phyloP scores from a whole-genome alignment of 768 basidiomycete genomes.

The Harrya chromipes region DNA sequence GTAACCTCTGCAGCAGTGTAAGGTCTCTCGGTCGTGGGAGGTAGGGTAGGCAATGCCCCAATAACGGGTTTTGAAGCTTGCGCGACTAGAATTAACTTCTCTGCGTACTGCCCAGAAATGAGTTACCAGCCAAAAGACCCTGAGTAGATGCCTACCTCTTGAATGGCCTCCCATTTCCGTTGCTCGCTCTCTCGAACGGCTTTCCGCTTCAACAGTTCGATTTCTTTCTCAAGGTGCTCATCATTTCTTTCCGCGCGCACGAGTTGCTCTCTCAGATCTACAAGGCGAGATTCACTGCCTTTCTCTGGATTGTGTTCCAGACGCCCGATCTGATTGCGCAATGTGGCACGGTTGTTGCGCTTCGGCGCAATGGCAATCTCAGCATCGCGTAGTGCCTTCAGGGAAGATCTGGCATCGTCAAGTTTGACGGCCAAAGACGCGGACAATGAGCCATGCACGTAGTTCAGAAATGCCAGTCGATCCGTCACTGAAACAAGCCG shows the following conservation, averaged over 20 bases:
- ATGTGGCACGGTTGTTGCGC: slow-evolving; percentile 53
- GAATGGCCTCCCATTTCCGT: slow-evolving; percentile 76
- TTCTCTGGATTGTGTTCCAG: slow-evolving; percentile 66
- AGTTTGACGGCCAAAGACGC: slow-evolving; percentile 58
- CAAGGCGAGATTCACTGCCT: slow-evolving; percentile 62
- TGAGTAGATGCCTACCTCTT: slow-evolving; percentile 51
- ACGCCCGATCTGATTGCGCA: slow-evolving; percentile 59
- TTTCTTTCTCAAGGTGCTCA: slow-evolving; percentile 61
- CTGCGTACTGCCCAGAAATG: slow-evolving; percentile 56
- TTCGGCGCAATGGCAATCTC: slow-evolving; percentile 61
- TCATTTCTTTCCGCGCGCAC: slow-evolving; percentile 63
- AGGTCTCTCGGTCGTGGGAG: slow-evolving; percentile 52
- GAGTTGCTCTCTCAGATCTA: slow-evolving; percentile 70
- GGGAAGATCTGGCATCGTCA: slow-evolving; percentile 57
- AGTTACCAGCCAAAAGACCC: neutral
- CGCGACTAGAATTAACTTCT: slow-evolving; percentile 71
- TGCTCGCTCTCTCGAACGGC: slow-evolving; percentile 72
- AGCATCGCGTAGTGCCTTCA: slow-evolving; percentile 72
- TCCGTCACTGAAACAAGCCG: slow-evolving; percentile 60
- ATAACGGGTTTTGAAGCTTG: slow-evolving; percentile 68
- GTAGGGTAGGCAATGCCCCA: slow-evolving; percentile 60
- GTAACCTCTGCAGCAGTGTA: slow-evolving; percentile 65
- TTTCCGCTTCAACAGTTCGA: slow-evolving; percentile 72
- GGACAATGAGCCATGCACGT: slow-evolving; percentile 67
- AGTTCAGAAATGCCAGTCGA: slow-evolving; percentile 79